Percentiles rank a stretch among this genome's conserved stretches.
Conservation (phyloP, 202 grass and related monocot species). For the Panicum virgatum region DNA sequence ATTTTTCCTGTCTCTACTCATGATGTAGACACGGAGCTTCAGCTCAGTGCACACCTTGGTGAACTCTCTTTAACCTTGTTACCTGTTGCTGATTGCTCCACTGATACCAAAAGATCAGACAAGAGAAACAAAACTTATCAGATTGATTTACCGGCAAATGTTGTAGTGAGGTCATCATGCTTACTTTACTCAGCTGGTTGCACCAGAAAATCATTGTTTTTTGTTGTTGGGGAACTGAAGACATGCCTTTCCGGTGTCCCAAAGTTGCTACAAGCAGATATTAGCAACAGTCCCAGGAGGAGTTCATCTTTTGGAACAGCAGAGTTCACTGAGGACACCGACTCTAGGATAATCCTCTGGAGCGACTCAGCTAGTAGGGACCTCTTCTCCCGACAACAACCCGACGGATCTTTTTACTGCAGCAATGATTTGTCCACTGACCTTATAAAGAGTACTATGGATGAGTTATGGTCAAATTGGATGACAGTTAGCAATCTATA, state of each 20-base stretch:
- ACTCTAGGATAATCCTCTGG: constrained; percentile 61
- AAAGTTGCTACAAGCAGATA: constrained; percentile 27
- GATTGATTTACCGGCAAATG: constrained; percentile 25
- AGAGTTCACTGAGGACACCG: constrained; percentile 31
- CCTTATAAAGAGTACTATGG: constrained; percentile 49
- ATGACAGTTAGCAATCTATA: constrained; percentile 51
- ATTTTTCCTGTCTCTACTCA: constrained; percentile 45
- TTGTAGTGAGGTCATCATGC: constrained; percentile 57
- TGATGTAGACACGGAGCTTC: constrained; percentile 50
- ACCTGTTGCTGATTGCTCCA: constrained; percentile 28
- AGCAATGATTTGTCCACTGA: constrained; percentile 5
- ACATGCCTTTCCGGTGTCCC: constrained; percentile 32
- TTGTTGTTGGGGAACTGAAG: constrained; percentile 58
- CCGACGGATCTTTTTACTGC: background rate
- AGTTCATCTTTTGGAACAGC: constrained; percentile 48
- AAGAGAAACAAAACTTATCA: constrained; percentile 34
- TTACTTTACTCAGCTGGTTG: constrained; percentile 59
- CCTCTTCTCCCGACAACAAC: constrained; percentile 36
- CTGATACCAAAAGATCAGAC: constrained; percentile 22
- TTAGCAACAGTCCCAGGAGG: constrained; percentile 31
- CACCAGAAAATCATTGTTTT: constrained; percentile 52
- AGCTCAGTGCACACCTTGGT: constrained; percentile 55
- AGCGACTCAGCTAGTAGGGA: constrained; percentile 53
- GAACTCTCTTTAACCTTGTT: constrained; percentile 63
- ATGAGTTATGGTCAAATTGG: constrained; percentile 67